Evolutionary conservation across 306 rosid genomes (phyloP), one percentile per base, ranked within the genome.

Genomic region (Cicer chorassanicum): DNA sequence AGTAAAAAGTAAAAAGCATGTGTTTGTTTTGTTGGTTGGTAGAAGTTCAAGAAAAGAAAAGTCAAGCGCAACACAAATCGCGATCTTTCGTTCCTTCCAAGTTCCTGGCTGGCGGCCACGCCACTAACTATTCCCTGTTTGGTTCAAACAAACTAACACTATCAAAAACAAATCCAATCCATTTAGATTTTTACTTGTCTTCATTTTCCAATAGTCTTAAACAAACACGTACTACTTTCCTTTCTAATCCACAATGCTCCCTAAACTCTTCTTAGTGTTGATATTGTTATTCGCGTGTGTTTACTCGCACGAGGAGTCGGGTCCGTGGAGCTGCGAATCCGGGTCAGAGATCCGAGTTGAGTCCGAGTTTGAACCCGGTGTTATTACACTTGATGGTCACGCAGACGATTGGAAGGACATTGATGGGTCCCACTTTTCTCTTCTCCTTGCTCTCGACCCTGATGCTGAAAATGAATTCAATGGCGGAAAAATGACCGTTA

Each of bases 371-470:
- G 79, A 79, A 39, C 95, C 93, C 4, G 98, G 96, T 1, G 40
- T 88, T 49, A 65, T 94, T 24, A 89, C 98, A 40, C 89, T 94
- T 9, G 98, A 94, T 11, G 98, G 97, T 34, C 96, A 86, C 61
- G 86, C 91, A 44, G 98, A 94, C 36, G 98, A 94, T 74, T 94
- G 98, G 98, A 82, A 86, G 79, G 89, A 82, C 82, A 83, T 88
- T 82, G 97, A 87, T 77, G 97, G 86, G 8, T 91, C 82, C 42
- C 88, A 87, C 72, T 91, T 94, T 72, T 50, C 97, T 74, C 98
- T 94, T 71, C 90, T 84, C 59, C 96, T 90, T 7, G 98, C 98
- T 16, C 88, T 91, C 14, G 97, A 91, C 65, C 97, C 97, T 2
- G 87, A 94, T 65, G 84, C 80, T 10, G 98, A 94, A 5, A 34